These are phyloP conservation scores for Parasitella parasitica DNA, from an alignment of 371 early-diverging fungal species.

Conservation along the genomic window DNA sequence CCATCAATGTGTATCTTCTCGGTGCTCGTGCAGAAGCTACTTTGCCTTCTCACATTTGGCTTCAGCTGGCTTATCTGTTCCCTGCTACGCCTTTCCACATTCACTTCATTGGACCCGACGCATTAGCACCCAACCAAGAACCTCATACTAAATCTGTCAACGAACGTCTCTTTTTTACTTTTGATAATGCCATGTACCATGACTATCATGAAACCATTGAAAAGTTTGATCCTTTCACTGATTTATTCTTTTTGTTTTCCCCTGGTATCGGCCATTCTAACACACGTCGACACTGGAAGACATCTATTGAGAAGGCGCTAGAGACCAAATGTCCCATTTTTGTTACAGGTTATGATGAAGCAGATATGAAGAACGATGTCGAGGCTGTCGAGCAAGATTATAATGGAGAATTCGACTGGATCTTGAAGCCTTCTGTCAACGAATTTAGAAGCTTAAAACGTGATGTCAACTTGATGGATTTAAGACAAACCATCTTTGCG, in stretches of 20 bases:
- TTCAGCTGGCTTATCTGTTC: constrained; percentile 77
- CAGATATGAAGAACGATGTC: constrained; percentile 67
- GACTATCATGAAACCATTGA: constrained; percentile 51
- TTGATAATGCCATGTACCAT: constrained; percentile 45
- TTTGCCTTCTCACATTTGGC: constrained; percentile 75
- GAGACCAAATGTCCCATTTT: constrained; percentile 85
- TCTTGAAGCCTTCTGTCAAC: constrained; percentile 71
- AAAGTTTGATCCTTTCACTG: constrained; percentile 78
- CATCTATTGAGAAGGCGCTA: constrained; percentile 66
- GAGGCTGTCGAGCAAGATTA: constrained; percentile 62
- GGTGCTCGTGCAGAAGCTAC: constrained; percentile 83
- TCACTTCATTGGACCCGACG: constrained; percentile 84
- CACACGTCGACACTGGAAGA: constrained; percentile 70
- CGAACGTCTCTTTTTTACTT: constrained; percentile 54
- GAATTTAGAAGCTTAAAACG: constrained; percentile 73
- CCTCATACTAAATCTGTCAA: constrained; percentile 46
- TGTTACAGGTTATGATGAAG: constrained; percentile 75
- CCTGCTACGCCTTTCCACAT: constrained; percentile 77
- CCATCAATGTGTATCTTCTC: constrained; percentile 71
- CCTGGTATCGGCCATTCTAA: constrained; percentile 74
- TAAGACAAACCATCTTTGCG: constrained; percentile 72
- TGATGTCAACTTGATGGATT: constrained; percentile 73
- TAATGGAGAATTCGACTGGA: constrained; percentile 72
- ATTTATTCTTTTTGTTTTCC: constrained; percentile 81
- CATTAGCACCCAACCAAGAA: constrained; percentile 57